Evolutionary conservation across 805 yeast genomes (phyloP).

Genomic region (Yamadazyma philogaea): DNA sequence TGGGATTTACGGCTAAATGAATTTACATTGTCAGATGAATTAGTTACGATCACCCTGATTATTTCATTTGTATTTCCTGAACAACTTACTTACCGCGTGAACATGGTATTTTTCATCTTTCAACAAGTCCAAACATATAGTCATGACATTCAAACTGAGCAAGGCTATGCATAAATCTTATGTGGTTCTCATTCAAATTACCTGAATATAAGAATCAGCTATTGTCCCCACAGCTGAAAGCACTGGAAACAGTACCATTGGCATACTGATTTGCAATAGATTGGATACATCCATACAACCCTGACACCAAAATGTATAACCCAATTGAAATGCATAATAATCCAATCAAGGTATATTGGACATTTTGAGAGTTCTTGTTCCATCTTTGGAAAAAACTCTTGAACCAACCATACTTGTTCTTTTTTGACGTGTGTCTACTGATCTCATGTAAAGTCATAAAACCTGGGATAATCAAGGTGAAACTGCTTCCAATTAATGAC

Average conservation of each 20-base stretch:
- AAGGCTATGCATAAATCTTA: neutral
- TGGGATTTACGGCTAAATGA: too few species aligned
- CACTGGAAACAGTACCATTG: constrained; percentile 7
- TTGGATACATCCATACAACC: constrained; percentile 11
- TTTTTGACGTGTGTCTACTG: neutral
- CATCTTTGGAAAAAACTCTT: neutral
- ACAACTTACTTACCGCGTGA: too few species aligned
- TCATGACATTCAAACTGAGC: too few species aligned
- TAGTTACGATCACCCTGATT: too few species aligned
- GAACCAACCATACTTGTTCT: constrained; percentile 2
- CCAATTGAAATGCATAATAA: constrained; percentile 7
- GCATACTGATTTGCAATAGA: constrained; percentile 10
- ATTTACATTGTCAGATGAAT: too few species aligned
- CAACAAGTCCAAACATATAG: too few species aligned
- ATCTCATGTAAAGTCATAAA: constrained; percentile 9
- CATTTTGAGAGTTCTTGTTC: neutral
- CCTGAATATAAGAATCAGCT: constrained; percentile 3
- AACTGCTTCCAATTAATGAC: constrained; percentile 10
- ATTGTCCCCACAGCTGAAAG: constrained; percentile 9
- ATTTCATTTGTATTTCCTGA: too few species aligned
- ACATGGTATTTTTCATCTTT: too few species aligned
- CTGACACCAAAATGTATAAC: constrained; percentile 9
- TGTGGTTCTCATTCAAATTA: neutral
- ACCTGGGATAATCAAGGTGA: constrained; percentile 10
- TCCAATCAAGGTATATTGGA: neutral